Percentiles rank a stretch among this genome's conserved stretches.
Conservation (phyloP, 2,329 filamentous ascomycete genomes). For the Talaromyces sp. region DNA sequence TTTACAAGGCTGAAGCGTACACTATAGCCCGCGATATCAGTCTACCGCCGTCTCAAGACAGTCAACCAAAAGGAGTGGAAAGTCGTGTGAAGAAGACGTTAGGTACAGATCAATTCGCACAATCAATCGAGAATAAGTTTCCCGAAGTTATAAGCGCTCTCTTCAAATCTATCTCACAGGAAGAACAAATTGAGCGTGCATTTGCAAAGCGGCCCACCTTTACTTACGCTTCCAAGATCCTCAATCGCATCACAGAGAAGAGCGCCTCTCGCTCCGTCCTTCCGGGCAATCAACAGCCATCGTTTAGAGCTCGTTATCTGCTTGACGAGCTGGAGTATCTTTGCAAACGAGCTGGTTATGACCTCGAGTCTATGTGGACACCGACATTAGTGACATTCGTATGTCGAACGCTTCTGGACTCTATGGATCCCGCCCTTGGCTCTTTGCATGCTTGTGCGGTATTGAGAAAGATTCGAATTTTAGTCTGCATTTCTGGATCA, state of each 20-base stretch:
- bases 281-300: slow-evolving; percentile 78
- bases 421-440: slow-evolving; percentile 76
- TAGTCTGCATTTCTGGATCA: slow-evolving; percentile 72
- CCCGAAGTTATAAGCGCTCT: slow-evolving; percentile 72
- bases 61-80: slow-evolving; percentile 56
- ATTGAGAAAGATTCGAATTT: slow-evolving; percentile 76
- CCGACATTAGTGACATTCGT: slow-evolving; percentile 69
- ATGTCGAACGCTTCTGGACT: slow-evolving; percentile 72
- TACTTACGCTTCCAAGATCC: slow-evolving; percentile 57
- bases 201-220: slow-evolving; percentile 60
- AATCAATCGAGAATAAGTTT: slow-evolving; percentile 65
- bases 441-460: slow-evolving; percentile 83
- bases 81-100: slow-evolving; percentile 65
- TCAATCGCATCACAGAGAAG: slow-evolving; percentile 66
- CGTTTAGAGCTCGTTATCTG: slow-evolving; percentile 75
- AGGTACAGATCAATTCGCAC: slow-evolving; percentile 61
- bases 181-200: slow-evolving; percentile 66
- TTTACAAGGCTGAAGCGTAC: slow-evolving; percentile 78
- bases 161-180: slow-evolving; percentile 72
- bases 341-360: slow-evolving; percentile 67
- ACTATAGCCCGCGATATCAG: slow-evolving; percentile 72
- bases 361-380: slow-evolving; percentile 67
- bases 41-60: slow-evolving; percentile 41
- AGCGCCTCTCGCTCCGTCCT: slow-evolving; percentile 63
- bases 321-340: slow-evolving; percentile 71